Evolutionary conservation across 2,329 filamentous ascomycete species (phyloP), one percentile per base, ranked within the genome.

Genomic region (Aschersonia sp.): DNA sequence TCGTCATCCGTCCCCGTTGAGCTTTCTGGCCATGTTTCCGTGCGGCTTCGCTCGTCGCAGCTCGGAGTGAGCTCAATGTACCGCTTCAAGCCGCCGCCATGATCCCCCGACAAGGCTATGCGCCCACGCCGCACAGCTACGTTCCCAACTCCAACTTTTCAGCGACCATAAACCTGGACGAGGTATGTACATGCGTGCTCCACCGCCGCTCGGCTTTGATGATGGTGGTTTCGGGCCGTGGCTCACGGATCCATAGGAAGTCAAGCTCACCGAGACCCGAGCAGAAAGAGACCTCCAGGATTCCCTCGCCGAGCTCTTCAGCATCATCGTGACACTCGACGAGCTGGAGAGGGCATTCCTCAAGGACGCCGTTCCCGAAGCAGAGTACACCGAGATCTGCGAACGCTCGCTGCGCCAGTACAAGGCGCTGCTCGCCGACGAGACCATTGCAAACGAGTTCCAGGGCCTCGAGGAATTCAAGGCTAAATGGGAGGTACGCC

Each of bases 291-390:
- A 98, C 61, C 73, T 97, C 1, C 87, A 95, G 63, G 92, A 97
- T 60, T 97, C 92, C 1, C 79, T 98, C 11, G 92, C 90, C 48
- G 92, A 98, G 66, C 82, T 98, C 30, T 98, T 97, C 67, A 95
- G 89, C 67, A 97, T 98, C 55, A 90, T 98, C 39, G 78, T 95
- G 51, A 97, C 92, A 0, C 73, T 98, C 4, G 92, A 98, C 61
- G 88, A 94, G 53, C 77, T 98, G 2, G 92, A 98, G 60, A 95
- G 94, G 64, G 94, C 90, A 0, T 98, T 95, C 60, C 77, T 98
- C 40, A 94, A 95, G 60, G 92, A 98, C 71, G 90, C 88, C 29
- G 83, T 98, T 45, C 79, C 84, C 5, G 92, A 97, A 66, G 74
- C 76, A 46, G 90, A 95, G 58, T 98, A 98, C 64, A 94, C 89